These are phyloP conservation scores for Podaxis sp. DNA, from an alignment of 768 basidiomycete species.

Conservation along the genomic window DNA sequence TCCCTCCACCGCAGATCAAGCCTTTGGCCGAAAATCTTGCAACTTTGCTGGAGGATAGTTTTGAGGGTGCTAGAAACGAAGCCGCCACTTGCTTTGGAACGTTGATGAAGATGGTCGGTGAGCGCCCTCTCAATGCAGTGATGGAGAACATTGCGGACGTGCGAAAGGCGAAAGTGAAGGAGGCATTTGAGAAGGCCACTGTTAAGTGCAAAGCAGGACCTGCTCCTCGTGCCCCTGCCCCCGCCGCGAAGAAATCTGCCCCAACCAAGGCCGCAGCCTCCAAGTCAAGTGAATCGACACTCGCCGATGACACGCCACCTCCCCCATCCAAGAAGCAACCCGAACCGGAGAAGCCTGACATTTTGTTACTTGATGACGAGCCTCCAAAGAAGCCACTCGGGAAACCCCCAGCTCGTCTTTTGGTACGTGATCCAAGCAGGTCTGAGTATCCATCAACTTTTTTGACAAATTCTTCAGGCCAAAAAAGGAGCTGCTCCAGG, in stretches of 20 bases:
- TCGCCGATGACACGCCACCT: constrained; percentile 22
- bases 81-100: constrained; percentile 88
- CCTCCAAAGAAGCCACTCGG: constrained; percentile 41
- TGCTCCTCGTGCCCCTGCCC: constrained; percentile 48
- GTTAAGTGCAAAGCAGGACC: constrained; percentile 81
- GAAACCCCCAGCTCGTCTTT: constrained; percentile 48
- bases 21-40: constrained; percentile 76
- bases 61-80: constrained; percentile 85
- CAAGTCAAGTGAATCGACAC: constrained; percentile 22
- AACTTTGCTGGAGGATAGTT: constrained; percentile 78
- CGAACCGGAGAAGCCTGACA: constrained; percentile 16
- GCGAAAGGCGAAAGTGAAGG: constrained; percentile 89
- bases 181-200: constrained; percentile 88
- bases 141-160: constrained; percentile 86
- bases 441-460: neutral
- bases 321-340: constrained; percentile 44
- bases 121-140: constrained; percentile 82
- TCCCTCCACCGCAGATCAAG: constrained; percentile 77
- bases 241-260: constrained; percentile 31
- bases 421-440: constrained; percentile 9
- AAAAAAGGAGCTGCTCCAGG: constrained; percentile 46
- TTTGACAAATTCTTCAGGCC: constrained; percentile 25
- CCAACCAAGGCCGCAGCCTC: constrained; percentile 20
- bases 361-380: constrained; percentile 22
- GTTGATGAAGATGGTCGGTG: constrained; percentile 96